Evolutionary conservation across 805 yeast genomes (phyloP).

Genomic region (Yarrowia phangngaensis): DNA sequence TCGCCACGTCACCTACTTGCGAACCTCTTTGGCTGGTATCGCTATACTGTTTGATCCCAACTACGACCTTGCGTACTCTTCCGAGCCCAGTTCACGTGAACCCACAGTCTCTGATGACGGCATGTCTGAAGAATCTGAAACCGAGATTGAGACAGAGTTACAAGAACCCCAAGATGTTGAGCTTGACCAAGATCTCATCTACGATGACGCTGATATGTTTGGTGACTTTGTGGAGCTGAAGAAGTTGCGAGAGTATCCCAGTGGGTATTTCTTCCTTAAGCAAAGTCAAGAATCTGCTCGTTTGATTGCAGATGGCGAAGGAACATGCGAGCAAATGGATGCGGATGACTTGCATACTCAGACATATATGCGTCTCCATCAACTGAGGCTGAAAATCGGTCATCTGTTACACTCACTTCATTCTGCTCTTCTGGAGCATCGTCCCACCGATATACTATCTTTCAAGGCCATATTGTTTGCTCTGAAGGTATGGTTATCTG

Average conservation of each 20-base stretch:
- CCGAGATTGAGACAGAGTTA: conserved; percentile 15
- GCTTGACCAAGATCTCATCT: conserved; percentile 15
- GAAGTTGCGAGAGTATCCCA: conserved; percentile 58
- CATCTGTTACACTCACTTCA: conserved; percentile 57
- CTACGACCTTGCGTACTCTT: conserved; percentile 6
- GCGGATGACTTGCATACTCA: conserved; percentile 43
- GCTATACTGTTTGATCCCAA: conserved; percentile 72
- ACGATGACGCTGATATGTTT: conserved; percentile 25
- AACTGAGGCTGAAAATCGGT: conserved; percentile 57
- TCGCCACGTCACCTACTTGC: conserved; percentile 53
- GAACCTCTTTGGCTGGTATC: conserved; percentile 63
- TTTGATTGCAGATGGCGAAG: neutral
- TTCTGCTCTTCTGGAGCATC: conserved; percentile 46
- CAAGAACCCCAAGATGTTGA: conserved; percentile 8
- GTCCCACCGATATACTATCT: conserved; percentile 61
- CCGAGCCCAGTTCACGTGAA: conserved; percentile 30
- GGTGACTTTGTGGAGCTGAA: conserved; percentile 38
- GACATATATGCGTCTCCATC: conserved; percentile 54
- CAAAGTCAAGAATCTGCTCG: neutral
- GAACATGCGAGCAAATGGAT: conserved; percentile 44
- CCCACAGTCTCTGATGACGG: conserved; percentile 40
- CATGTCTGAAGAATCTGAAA: conserved; percentile 44
- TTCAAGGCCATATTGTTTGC: conserved; percentile 61
- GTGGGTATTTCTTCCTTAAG: conserved; percentile 53
- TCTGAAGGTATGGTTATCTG: conserved; percentile 71